Evolutionary conservation across 1,284 basidiomycete genomes (phyloP), one percentile per base, ranked within the genome.

Genomic region (Pterula multifida): DNA sequence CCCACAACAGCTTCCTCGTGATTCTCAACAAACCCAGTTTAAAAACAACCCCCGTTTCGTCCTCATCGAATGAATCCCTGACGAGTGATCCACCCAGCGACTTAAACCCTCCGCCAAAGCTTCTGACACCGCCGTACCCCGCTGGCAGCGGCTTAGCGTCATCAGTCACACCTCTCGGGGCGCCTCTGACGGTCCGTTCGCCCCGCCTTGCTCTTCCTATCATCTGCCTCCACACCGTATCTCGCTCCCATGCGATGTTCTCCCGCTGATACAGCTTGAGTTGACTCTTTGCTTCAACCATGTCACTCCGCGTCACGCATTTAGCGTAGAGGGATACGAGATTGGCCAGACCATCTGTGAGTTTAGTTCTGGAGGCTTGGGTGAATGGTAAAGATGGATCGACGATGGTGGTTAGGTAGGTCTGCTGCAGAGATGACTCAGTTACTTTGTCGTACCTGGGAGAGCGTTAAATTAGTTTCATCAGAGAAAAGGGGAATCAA

Each of bases 181-280:
- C 61, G 67, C 65, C 51, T 78, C 73, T 39, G 76, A 69, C 28
- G 24, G 69, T 70, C 2, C 60, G 61, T 42, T 77, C 75, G 2
- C 84, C 85, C 9, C 81, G 75, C 46, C 93, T 79, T 60, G 93
- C 90, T 26, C 84, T 81, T 12, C 85, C 85, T 57, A 98, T 93
- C 95, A 98, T 98, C 65, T 95, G 90, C 24, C 94, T 77, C 95
- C 95, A 98, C 3, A 98, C 89, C 0, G 90, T 95, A 60, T 95
- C 90, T 45, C 91, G 79, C 61, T 95, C 90, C 89, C 90, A 94
- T 1, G 91, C 92, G 53, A 94, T 86, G 60, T 90, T 85, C 70
- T 98, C 95, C 25, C 94, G 81, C 51, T 97, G 81, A 63, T 96
- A 85, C 22, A 90, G 76, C 56, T 85, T 82, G 48, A 98, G 78